Evolutionary conservation across 1,139 yeast genomes (phyloP).

Genomic region (Saccharomyces uvarum): DNA sequence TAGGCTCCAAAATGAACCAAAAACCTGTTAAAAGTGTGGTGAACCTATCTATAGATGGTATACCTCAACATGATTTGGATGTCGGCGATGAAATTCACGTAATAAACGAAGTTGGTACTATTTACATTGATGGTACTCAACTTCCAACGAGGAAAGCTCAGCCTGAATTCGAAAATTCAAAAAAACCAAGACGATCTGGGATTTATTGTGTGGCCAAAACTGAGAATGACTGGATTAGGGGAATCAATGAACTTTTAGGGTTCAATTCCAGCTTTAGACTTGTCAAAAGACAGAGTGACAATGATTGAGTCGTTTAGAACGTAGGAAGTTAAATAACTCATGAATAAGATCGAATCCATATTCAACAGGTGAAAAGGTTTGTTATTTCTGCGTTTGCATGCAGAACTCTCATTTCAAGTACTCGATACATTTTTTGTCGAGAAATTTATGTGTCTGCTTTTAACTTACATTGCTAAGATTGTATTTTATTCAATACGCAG

Average conservation of each 20-base stretch:
- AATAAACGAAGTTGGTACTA: constrained; percentile 51
- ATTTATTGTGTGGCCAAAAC: constrained; percentile 84
- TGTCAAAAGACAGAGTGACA: constrained; percentile 7
- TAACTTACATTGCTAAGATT: neutral
- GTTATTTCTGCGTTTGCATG: neutral
- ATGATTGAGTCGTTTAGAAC: neutral
- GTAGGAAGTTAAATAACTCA: neutral
- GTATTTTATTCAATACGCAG: neutral
- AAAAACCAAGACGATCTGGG: constrained; percentile 38
- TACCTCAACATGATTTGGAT: constrained; percentile 56
- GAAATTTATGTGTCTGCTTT: too few relatives aligned
- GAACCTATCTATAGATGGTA: constrained; percentile 72
- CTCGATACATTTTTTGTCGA: neutral
- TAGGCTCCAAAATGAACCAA: constrained; percentile 37
- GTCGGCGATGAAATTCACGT: constrained; percentile 79
- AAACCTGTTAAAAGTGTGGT: constrained; percentile 36
- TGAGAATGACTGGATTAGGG: constrained; percentile 85
- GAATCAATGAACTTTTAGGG: constrained; percentile 78
- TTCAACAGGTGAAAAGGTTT: neutral
- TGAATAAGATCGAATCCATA: neutral
- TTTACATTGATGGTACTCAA: constrained; percentile 41
- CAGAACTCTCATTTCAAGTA: neutral
- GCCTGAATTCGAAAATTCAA: constrained; percentile 7
- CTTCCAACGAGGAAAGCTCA: constrained; percentile 29
- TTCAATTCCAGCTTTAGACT: constrained; percentile 73